These are phyloP conservation scores for Rhodotorula paludigena DNA, from an alignment of 768 basidiomycete genomes.

Conservation along the genomic window DNA sequence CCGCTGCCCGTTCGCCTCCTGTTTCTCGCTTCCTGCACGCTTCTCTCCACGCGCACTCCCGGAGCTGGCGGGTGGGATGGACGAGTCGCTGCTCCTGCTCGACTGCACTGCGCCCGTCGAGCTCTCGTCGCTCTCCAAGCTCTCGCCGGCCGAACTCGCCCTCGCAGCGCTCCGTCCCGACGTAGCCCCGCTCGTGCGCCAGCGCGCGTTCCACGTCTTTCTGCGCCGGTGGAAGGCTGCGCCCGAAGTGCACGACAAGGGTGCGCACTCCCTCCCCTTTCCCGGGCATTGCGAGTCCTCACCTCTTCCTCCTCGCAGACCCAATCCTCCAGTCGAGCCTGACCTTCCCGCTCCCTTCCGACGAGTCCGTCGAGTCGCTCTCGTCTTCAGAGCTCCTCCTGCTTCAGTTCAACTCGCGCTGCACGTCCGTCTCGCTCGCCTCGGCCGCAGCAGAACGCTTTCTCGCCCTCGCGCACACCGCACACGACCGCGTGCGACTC, in stretches of 20 bases:
- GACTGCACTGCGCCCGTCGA: neutral
- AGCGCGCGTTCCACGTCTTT: neutral
- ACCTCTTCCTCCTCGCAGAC: too few species aligned
- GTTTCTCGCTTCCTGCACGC: too few species aligned
- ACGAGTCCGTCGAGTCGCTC: neutral
- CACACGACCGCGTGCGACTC: too few species aligned
- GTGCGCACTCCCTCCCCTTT: neutral
- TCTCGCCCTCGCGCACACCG: neutral
- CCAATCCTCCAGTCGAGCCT: neutral
- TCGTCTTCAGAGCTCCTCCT: neutral
- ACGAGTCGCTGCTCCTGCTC: neutral
- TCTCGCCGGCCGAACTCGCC: neutral
- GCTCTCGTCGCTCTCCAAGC: neutral
- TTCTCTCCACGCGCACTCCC: too few species aligned
- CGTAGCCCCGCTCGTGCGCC: neutral
- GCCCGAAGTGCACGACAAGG: too few species aligned
- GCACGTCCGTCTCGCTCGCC: neutral
- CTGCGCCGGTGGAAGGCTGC: neutral
- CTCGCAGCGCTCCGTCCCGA: neutral
- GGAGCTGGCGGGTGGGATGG: too few species aligned
- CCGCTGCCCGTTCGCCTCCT: too few species aligned
- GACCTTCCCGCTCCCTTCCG: neutral
- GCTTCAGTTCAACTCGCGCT: neutral
- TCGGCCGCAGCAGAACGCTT: neutral
- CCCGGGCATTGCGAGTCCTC: neutral